These are phyloP conservation scores for Knufia petricola DNA, from an alignment of 2,329 filamentous ascomycete species.

Conservation along the genomic window DNA sequence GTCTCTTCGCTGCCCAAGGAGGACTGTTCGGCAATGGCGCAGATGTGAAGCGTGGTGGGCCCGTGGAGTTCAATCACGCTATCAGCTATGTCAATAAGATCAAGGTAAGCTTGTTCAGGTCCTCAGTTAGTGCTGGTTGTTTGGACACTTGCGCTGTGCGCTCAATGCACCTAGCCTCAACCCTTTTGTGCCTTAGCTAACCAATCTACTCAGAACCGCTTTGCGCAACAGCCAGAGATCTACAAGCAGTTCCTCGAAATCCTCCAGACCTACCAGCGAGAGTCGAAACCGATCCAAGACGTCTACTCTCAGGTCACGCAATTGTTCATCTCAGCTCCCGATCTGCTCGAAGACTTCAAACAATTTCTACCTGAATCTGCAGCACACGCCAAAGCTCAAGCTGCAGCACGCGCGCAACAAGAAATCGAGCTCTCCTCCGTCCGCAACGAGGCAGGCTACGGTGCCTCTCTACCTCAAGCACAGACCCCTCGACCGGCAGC, in stretches of 20 bases:
- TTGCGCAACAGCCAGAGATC: conserved; percentile 91
- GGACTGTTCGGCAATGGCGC: conserved; percentile 46
- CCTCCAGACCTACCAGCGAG: conserved; percentile 91
- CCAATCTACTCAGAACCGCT: conserved; percentile 62
- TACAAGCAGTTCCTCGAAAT: conserved; percentile 99
- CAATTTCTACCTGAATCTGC: conserved; percentile 92
- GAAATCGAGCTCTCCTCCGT: conserved; percentile 60
- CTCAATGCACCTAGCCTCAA: background rate
- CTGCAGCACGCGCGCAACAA: conserved; percentile 47
- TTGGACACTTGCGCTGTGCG: background rate
- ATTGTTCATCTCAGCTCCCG: conserved; percentile 84
- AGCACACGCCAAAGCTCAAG: conserved; percentile 55
- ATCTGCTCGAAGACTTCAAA: conserved; percentile 95
- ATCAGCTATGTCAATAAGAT: conserved; percentile 99
- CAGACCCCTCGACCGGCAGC: conserved; percentile 44
- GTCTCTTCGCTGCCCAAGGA: conserved; percentile 26
- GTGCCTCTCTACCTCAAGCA: conserved; percentile 34
- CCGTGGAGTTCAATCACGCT: conserved; percentile 97
- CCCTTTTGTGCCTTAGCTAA: background rate
- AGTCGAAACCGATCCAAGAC: conserved; percentile 96
- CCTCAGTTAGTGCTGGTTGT: background rate
- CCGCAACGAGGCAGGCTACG: conserved; percentile 43
- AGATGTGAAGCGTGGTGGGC: conserved; percentile 71
- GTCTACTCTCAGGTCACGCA: conserved; percentile 95
- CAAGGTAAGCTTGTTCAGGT: conserved; percentile 56